Conservation (phyloP, 768 basidiomycete species). For the Trametes gibbosa region DNA sequence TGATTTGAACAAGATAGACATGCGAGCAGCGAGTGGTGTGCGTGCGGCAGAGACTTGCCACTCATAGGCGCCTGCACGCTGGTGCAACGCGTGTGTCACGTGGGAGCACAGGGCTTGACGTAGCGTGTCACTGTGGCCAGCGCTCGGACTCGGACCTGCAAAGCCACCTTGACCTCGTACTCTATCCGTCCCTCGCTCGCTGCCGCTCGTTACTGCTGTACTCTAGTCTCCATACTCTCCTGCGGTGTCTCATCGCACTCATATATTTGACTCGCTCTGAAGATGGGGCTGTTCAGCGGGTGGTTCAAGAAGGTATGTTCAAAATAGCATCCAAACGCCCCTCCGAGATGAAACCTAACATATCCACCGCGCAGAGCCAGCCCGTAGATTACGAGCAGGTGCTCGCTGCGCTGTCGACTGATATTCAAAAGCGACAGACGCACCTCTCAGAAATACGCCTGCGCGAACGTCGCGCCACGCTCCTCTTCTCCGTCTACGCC, state of each 20-base stretch:
- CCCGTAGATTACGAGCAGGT: slow-evolving; percentile 79
- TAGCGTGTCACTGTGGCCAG: background rate
- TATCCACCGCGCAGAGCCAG: slow-evolving; percentile 34
- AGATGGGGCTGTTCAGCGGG: slow-evolving; percentile 13
- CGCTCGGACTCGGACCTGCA: background rate
- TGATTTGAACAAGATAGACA: no score
- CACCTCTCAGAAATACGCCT: slow-evolving; percentile 81
- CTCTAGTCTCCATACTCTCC: slow-evolving; percentile 1
- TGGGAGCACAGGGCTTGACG: slow-evolving; percentile 5
- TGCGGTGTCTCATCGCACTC: background rate
- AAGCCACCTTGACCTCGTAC: slow-evolving; percentile 1
- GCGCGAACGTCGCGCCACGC: slow-evolving; percentile 75
- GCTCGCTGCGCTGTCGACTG: slow-evolving; percentile 60
- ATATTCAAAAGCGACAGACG: slow-evolving; percentile 72
- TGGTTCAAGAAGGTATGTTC: slow-evolving; percentile 17
- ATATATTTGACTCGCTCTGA: background rate
- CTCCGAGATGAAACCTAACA: background rate
- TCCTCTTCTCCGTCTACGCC: slow-evolving; percentile 76
- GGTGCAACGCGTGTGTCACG: slow-evolving; percentile 11
- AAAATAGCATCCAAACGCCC: background rate
- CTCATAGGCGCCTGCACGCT: slow-evolving; percentile 6
- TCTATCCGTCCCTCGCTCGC: background rate
- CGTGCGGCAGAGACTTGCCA: no score
- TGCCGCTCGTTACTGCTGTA: slow-evolving; percentile 16
- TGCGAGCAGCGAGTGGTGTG: no score